Percentiles rank a stretch among this genome's conserved stretches.
phyloP scores from a whole-genome alignment of 139 green algal genomes.

The Micractinium conductrix region DNA sequence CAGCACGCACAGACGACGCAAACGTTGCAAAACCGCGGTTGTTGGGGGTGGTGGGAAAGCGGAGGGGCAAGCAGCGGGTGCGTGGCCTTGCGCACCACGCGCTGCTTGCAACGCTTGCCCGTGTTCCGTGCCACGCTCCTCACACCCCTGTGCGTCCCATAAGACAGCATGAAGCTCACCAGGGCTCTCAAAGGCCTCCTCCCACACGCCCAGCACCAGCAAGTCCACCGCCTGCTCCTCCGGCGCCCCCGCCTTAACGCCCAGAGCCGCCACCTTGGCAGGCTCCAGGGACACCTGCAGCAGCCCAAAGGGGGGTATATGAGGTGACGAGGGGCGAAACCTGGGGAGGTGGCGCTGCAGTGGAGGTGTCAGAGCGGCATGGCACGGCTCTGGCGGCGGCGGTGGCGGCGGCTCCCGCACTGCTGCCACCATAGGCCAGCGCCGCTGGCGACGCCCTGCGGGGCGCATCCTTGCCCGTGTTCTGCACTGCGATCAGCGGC shows the following conservation, averaged over 20 bases:
- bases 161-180: too few relatives aligned
- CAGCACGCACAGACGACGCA: neutral
- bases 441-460: neutral
- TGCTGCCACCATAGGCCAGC: neutral
- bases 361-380: too few relatives aligned
- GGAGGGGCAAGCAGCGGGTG: neutral
- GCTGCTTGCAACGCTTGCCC: too few relatives aligned
- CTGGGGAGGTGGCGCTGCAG: too few relatives aligned
- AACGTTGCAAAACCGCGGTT: too few relatives aligned
- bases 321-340: too few relatives aligned
- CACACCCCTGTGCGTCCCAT: too few relatives aligned
- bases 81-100: neutral
- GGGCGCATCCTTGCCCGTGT: too few relatives aligned
- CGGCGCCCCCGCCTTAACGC: neutral
- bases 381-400: too few relatives aligned
- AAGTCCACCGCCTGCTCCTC: conserved; percentile 68
- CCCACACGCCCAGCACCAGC: conserved; percentile 73
- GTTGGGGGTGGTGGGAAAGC: neutral
- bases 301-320: neutral
- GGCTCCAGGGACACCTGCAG: conserved; percentile 43
- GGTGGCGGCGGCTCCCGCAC: too few relatives aligned
- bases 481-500: too few relatives aligned
- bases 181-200: conserved; percentile 62
- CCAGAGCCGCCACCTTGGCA: neutral
- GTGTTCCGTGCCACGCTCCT: too few relatives aligned